Evolutionary conservation across 2,329 filamentous ascomycete genomes (phyloP).

Genomic region (Coniochaeta prunicola): DNA sequence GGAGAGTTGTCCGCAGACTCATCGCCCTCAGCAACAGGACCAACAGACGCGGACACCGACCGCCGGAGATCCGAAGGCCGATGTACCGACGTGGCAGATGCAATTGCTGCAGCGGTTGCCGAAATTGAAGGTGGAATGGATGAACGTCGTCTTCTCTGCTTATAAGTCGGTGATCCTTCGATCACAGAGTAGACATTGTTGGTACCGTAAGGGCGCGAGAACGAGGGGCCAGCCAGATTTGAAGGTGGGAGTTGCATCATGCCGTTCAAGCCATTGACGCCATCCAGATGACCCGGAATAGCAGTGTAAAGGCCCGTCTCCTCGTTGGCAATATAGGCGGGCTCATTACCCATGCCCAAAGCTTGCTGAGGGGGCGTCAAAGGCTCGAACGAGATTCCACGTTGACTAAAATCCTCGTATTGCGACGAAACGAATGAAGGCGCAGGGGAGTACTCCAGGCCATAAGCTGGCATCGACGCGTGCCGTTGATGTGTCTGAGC

Average conservation of each 20-base stretch:
- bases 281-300: conserved; percentile 77
- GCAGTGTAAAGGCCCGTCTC: conserved; percentile 94
- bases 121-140: conserved; percentile 78
- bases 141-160: conserved; percentile 88
- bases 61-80: conserved; percentile 84
- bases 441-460: conserved; percentile 92
- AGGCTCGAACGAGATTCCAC: conserved; percentile 92
- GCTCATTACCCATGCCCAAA: conserved; percentile 73
- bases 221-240: conserved; percentile 74
- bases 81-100: conserved; percentile 46
- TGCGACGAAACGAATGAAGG: conserved; percentile 98
- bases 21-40: conserved; percentile 72
- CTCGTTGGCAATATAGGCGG: conserved; percentile 96
- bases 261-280: conserved; percentile 70
- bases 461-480: conserved; percentile 95
- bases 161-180: conserved; percentile 97
- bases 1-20: conserved; percentile 75
- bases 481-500: conserved; percentile 82
- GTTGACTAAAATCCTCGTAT: conserved; percentile 95
- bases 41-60: conserved; percentile 82
- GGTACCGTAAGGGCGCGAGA: conserved; percentile 61
- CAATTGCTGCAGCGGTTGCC: conserved; percentile 59
- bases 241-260: conserved; percentile 88
- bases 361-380: conserved; percentile 92
- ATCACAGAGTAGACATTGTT: conserved; percentile 80